Evolutionary conservation across 1,284 basidiomycete genomes (phyloP).

Genomic region (Fereydounia khargensis): DNA sequence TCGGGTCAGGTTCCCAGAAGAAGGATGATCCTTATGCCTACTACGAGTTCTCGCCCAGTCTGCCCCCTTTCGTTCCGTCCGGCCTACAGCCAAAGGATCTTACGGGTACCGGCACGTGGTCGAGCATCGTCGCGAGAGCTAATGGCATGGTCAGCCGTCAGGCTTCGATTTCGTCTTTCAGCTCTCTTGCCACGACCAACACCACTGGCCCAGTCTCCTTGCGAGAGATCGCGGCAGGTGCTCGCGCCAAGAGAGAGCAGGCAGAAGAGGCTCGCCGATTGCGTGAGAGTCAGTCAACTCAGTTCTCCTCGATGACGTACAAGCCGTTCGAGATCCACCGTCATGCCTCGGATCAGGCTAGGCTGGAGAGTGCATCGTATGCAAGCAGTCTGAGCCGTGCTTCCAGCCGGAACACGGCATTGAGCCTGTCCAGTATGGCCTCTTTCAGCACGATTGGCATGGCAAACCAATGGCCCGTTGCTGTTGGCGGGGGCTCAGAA

Average conservation of each 20-base stretch:
- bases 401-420: conserved; percentile 6
- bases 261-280: conserved; percentile 16
- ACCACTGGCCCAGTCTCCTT: conserved; percentile 34
- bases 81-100: conserved; percentile 32
- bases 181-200: conserved; percentile 1
- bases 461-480: conserved; percentile 21
- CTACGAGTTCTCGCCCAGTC: conserved; percentile 43
- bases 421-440: conserved; percentile 2
- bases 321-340: conserved; percentile 37
- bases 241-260: conserved; percentile 21
- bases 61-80: conserved; percentile 40
- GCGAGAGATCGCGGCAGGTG: conserved; percentile 25
- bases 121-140: conserved; percentile 40
- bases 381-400: no score
- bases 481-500: conserved; percentile 16
- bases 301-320: conserved; percentile 26
- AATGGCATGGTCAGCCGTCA: conserved; percentile 14
- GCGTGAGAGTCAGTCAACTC: conserved; percentile 23
- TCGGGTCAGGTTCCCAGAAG: no score
- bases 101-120: conserved; percentile 43
- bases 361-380: neutral
- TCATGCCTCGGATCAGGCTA: conserved; percentile 13
- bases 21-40: conserved; percentile 25
- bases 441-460: conserved; percentile 5
- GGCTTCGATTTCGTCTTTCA: conserved; percentile 16